phyloP scores from a whole-genome alignment of 1,284 basidiomycete genomes.

The Irpex rosettiformis region DNA sequence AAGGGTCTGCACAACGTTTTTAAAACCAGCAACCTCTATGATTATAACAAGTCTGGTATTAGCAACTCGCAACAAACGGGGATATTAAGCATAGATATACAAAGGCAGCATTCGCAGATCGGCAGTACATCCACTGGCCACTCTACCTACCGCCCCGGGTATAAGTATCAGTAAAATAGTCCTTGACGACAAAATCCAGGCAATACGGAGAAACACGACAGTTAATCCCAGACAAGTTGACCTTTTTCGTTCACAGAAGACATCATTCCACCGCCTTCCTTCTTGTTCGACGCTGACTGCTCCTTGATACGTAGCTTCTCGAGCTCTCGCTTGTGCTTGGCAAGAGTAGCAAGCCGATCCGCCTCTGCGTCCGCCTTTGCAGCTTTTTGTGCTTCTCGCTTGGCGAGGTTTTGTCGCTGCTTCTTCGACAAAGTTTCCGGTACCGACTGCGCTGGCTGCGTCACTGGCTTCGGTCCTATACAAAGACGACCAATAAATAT shows the following conservation, averaged over 20 bases:
- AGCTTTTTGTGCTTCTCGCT: constrained; percentile 53
- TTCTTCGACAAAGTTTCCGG: constrained; percentile 55
- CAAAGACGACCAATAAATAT: background rate
- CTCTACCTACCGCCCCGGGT: too few species aligned
- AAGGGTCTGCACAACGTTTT: too few species aligned
- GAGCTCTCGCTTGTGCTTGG: constrained; percentile 56
- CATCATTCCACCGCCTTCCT: constrained; percentile 26
- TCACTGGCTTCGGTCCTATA: constrained; percentile 20
- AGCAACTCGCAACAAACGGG: too few species aligned
- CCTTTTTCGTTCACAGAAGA: constrained; percentile 29
- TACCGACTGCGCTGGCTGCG: constrained; percentile 25
- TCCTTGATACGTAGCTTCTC: constrained; percentile 53
- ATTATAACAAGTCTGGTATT: background rate
- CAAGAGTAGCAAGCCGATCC: constrained; percentile 47
- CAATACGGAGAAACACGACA: too few species aligned
- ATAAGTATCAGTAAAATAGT: too few species aligned
- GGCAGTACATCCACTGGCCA: background rate
- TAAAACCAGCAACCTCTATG: too few species aligned
- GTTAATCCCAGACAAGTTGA: constrained; percentile 25
- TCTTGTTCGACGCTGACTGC: constrained; percentile 33
- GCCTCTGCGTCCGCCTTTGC: constrained; percentile 54
- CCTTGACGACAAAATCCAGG: too few species aligned
- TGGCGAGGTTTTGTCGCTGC: constrained; percentile 65
- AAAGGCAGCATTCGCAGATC: background rate
- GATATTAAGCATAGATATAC: background rate